A percentile compares a stretch with the other conserved stretches of the same genome.
Evolutionary conservation across 176 grass and related monocot genomes (phyloP).

Genomic region (Miscanthus lutarioriparius): DNA sequence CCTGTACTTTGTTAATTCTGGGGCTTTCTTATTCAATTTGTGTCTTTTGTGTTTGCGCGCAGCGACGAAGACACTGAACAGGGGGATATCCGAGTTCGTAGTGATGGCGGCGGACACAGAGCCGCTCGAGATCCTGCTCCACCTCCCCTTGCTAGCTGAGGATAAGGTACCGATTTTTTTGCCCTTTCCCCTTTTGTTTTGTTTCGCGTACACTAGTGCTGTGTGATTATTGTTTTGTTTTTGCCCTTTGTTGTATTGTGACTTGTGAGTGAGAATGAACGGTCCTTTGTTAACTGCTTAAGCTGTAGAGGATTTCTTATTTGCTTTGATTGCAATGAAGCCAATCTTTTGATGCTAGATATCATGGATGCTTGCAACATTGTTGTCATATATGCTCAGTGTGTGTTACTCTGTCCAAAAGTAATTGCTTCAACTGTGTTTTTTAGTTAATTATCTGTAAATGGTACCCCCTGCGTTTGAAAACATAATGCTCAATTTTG

Average conservation of each 20-base stretch:
- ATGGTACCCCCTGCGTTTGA: not conserved
- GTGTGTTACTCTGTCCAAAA: not conserved
- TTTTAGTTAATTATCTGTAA: not conserved
- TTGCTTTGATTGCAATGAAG: not conserved
- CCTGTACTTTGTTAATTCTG: not conserved
- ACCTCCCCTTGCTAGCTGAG: slow-evolving; percentile 77
- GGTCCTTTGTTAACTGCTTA: not conserved
- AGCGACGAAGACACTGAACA: slow-evolving; percentile 88
- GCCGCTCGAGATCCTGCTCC: slow-evolving; percentile 85
- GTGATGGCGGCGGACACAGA: slow-evolving; percentile 90
- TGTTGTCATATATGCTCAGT: not conserved
- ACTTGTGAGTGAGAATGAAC: not conserved
- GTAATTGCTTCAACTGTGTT: not conserved
- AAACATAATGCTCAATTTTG: not conserved
- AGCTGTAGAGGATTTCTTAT: not conserved
- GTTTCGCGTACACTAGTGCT: not conserved
- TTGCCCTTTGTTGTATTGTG: not conserved
- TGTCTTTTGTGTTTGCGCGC: not conserved
- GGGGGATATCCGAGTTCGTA: slow-evolving; percentile 85
- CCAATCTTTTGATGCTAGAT: not conserved
- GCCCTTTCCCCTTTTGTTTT: not conserved
- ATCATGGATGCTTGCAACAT: not conserved
- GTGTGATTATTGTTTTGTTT: not conserved
- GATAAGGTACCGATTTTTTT: slow-evolving; percentile 52
- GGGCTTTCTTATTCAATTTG: not conserved